Base-by-base conservation (phyloP, 169 alveolate genomes). In the Besnoitia besnoiti region DNA sequence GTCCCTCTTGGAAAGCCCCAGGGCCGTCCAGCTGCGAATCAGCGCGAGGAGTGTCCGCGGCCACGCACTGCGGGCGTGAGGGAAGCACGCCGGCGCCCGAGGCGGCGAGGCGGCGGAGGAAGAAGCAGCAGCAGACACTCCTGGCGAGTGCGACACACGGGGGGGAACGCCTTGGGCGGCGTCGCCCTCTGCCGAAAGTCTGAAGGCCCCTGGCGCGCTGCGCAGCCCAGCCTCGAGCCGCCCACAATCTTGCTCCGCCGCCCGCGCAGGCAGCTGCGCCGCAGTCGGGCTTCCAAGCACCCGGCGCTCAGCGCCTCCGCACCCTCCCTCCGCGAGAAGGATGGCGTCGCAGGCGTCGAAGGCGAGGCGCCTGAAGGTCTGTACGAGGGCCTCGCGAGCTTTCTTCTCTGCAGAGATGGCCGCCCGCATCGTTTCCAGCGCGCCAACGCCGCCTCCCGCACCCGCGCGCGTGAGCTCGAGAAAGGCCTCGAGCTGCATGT, bases 401-500 rank as follows among this genome's bases (percentile, higher is more conserved):
- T 37, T 77, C 16, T 39, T 42, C 40, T 77, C 61, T 5, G 87
- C 87, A 24, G 44, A 37, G 7, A 77, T 12, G 24, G 59, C 92
- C 47, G 85, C 85, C 12, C 44, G 46, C 40, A 88, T 77, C n/a
- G 59, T 79, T 46, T 75, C 89, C 12, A 33, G 87, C 0, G 37
- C n/a, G 42, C 46, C 77, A 55, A 73, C 51, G 44, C 92, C 73
- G 76, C 88, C 73, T 77, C 92, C 82, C 16, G 91, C 85, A 21
- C 85, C 88, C 27, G 61, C 89, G 37, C 87, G 79, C 8, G 88
- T 51, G 40, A 37, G 93, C 85, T 50, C 76, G 61, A 51, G 90
- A 40, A 75, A 84, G 80, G 49, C 84, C 79, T 51, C 85, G 85
- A 77, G 84, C 89, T 90, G 82, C 89, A 90, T 42, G 19, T 16